Evolutionary conservation across 768 basidiomycete species (phyloP), one percentile per base, ranked within the genome.

Genomic region (Kondoa subrosea): DNA sequence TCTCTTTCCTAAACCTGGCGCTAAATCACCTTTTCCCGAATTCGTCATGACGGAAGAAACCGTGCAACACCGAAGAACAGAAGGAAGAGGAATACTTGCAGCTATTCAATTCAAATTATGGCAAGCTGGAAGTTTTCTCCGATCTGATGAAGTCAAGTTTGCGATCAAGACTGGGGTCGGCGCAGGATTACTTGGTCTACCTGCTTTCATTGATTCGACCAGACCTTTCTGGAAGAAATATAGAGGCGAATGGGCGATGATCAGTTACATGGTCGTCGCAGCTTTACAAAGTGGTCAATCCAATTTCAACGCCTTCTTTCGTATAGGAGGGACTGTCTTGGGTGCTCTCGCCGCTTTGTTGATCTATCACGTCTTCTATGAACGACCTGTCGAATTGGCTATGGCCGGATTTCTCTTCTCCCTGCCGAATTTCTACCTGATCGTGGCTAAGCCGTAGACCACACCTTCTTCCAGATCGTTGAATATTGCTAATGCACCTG

Each of bases 201-300:
- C 92, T 1, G 92, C 92, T 0, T 96, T 93, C 77, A 85, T 72
- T n/a, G 69, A 67, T 16, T 29, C 16, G 21, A 50, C 40, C 8
- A 50, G 40, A 50, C 85, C 85, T 2, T 77, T 84, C 2, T 96
- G 95, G 74, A 80, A 88, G 57, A 82, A 85, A 60, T 91, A 87
- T 72, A 83, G 85, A 73, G 92, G 92, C 34, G 91, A 96, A 78
- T 99, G 93, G 93, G 91, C 91, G 0, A 78, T 99, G 74, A 88
- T 97, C 0, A 66, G 87, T 87, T 89, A 85, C 77, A 88, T 91
- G 72, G 84, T 87, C n/a, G 88, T 91, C n/a, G 85, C 90, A 73
- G 88, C 87, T 4, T 89, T 88, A 0, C 89, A 88, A 1, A 87
- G 91, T 56, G 90, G 91, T 64, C 88, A 68, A 34, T 26, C 26